Evolutionary conservation across 768 basidiomycete genomes (phyloP), one percentile per base, ranked within the genome.

Genomic region (Lentinula detonsa): DNA sequence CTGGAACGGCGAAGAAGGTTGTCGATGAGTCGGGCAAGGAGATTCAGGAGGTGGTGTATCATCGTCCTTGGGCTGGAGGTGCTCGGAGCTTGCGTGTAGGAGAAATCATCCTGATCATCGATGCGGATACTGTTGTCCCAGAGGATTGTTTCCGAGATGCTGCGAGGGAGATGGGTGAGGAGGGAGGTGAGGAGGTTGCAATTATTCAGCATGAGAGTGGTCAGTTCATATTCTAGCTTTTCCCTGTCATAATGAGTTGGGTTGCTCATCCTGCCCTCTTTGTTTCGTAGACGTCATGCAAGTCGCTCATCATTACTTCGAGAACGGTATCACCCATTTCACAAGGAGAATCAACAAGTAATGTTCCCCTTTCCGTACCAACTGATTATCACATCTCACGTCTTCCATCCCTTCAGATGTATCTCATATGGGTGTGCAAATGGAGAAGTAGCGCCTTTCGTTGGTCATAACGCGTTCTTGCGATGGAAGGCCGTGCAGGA

Each of bases 71-170:
- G 90, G 85, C 85, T 54, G 79, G 81, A 63, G 94, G 93, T 60
- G 90, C 85, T 0, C 87, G 85, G 69, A 82, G 82, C 16, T 70
- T 95, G 46, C 81, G 93, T 43, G 79, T 94, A 35, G 90, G 90
- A 21, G 86, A 88, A 70, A 80, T 93, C 65, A 83, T 94, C 61
- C 80, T 95, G 45, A 83, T 93, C 63, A 85, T 95, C 69, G 89
- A 94, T 70, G 85, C 91, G 11, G 88, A 90, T 69, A 86, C 87
- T 1, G 75, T 88, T 62, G 85, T 89, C 0, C 90, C 92, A 10
- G 90, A 88, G 75, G 92, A 93, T 68, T 95, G 92, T 69, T 90
- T 96, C 74, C 82, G 91, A 59, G 92, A 95, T 71, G 93, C 93
- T 0, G 92, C 91, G 4, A 81, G 90, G 43, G 93, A 95, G 74